These are phyloP conservation scores for Grosmannia serpens DNA, from an alignment of 2,329 filamentous ascomycete genomes.

Conservation along the genomic window DNA sequence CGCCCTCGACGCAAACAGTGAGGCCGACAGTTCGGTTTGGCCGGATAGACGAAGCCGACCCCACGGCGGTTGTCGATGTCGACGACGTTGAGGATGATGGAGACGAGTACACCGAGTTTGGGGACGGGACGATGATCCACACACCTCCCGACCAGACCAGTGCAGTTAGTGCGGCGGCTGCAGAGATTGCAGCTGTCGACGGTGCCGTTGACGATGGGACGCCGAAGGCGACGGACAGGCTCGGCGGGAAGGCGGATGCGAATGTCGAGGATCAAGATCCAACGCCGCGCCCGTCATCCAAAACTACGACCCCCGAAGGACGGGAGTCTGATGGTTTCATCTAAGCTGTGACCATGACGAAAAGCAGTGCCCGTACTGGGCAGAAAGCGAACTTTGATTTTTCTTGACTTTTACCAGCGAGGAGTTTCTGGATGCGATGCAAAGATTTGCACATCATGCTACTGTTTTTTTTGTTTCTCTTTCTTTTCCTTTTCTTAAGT, in stretches of 20 bases:
- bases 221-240: not conserved
- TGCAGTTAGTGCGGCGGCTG: not conserved
- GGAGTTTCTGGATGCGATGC: slow-evolving; percentile 1
- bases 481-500: not conserved
- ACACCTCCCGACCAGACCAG: slow-evolving; percentile 15
- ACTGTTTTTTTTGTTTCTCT: not conserved
- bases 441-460: not conserved
- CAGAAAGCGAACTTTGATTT: not conserved
- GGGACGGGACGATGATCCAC: slow-evolving; percentile 15
- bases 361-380: not conserved
- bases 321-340: not conserved
- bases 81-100: not conserved
- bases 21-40: slow-evolving; percentile 34
- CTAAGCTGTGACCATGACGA: not conserved
- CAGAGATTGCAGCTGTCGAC: not conserved
- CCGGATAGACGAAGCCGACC: not conserved
- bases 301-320: not conserved
- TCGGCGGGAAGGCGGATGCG: not conserved
- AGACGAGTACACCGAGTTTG: slow-evolving; percentile 12
- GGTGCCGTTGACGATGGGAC: not conserved
- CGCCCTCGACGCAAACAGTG: slow-evolving; percentile 40
- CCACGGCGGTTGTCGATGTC: not conserved
- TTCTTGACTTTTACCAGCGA: not conserved
- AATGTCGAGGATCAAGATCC: not conserved
- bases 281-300: not conserved